phyloP scores from a whole-genome alignment of 2,329 filamentous ascomycete species.

The Stachybotrys echinatus region DNA sequence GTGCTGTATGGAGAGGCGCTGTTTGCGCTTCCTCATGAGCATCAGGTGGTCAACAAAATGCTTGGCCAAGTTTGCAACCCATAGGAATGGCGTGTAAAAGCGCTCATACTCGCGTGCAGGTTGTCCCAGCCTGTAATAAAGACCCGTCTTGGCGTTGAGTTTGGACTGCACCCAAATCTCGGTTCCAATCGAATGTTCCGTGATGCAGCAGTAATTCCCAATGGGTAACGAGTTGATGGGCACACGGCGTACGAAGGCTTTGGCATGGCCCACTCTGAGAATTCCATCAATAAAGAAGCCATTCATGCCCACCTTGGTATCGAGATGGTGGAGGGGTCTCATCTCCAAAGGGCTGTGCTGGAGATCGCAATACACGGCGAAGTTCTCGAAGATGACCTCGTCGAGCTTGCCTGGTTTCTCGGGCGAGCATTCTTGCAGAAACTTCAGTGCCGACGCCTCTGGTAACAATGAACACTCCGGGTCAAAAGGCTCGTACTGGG shows the following conservation, averaged over 20 bases:
- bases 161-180: slow-evolving; percentile 61
- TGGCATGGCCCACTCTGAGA: slow-evolving; percentile 37
- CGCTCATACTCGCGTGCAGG: slow-evolving; percentile 57
- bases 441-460: slow-evolving; percentile 11
- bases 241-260: slow-evolving; percentile 49
- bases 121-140: slow-evolving; percentile 59
- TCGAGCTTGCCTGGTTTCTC: slow-evolving; percentile 22
- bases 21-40: slow-evolving; percentile 19
- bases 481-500: slow-evolving; percentile 25
- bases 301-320: slow-evolving; percentile 25
- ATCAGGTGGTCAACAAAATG: slow-evolving; percentile 64
- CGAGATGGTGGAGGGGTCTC: slow-evolving; percentile 47
- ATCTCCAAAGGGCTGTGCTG: slow-evolving; percentile 40
- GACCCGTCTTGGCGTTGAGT: slow-evolving; percentile 27
- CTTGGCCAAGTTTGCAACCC: slow-evolving; percentile 67
- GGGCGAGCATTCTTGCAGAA: slow-evolving; percentile 1
- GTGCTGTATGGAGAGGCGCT: slow-evolving; percentile 42
- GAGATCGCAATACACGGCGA: slow-evolving; percentile 48
- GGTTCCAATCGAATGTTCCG: slow-evolving; percentile 39
- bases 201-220: slow-evolving; percentile 54
- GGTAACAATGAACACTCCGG: slow-evolving; percentile 13
- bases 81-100: slow-evolving; percentile 60
- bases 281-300: slow-evolving; percentile 56
- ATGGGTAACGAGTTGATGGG: slow-evolving; percentile 57
- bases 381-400: slow-evolving; percentile 51